These are phyloP conservation scores for Auricularia heimuer DNA, from an alignment of 768 basidiomycete species.

Conservation along the genomic window DNA sequence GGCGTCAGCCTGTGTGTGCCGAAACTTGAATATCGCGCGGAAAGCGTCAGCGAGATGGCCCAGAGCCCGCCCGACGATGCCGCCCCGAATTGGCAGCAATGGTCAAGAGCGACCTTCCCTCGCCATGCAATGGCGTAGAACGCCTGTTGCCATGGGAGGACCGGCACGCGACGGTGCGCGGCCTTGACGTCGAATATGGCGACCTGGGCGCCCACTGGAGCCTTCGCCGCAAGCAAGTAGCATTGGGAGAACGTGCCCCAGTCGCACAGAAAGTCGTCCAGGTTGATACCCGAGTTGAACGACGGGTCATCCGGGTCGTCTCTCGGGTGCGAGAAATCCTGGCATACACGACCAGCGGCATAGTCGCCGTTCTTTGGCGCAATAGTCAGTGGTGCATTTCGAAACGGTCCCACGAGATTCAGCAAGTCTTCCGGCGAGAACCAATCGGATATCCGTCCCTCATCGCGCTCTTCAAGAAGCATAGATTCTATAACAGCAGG, in stretches of 20 bases:
- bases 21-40: conserved; percentile 17
- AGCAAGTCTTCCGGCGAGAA: conserved; percentile 14
- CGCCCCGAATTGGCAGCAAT: conserved; percentile 22
- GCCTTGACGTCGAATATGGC: conserved; percentile 9
- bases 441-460: neutral
- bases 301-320: conserved; percentile 17
- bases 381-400: conserved; percentile 20
- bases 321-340: conserved; percentile 26
- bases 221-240: conserved; percentile 3
- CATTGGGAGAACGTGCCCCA: conserved; percentile 13
- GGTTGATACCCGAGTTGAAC: conserved; percentile 23
- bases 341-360: conserved; percentile 5
- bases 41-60: conserved; percentile 25
- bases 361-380: conserved; percentile 12
- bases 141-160: conserved; percentile 9
- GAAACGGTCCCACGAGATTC: conserved; percentile 21
- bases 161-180: conserved; percentile 5
- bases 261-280: conserved; percentile 15
- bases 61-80: conserved; percentile 23
- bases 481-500: neutral
- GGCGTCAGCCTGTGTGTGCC: conserved; percentile 11
- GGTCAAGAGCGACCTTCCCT: conserved; percentile 23
- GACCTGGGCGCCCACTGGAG: conserved; percentile 8
- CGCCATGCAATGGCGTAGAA: conserved; percentile 18
- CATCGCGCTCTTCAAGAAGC: neutral